Evolutionary conservation across 2,329 filamentous ascomycete genomes (phyloP), one percentile per base, ranked within the genome.

Genomic region (Diaporthe batatas): DNA sequence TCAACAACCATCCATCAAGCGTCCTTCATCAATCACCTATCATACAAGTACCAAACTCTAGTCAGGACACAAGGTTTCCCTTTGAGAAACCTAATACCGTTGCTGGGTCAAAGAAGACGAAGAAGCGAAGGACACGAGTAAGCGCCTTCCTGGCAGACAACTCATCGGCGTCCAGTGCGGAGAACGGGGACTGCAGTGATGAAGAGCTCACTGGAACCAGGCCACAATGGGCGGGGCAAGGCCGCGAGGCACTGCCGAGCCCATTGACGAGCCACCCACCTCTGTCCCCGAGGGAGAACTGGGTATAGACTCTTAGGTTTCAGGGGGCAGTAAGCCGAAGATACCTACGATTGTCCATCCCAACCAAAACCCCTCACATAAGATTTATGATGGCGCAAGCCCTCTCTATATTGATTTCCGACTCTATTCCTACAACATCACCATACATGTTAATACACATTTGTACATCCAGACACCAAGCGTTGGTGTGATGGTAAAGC

Each of bases 251-350:
- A 29, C n/a, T 57, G 53, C 67, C 59, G 16, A 74, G 73, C 42
- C 73, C 73, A 6, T 34, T 74, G 51, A 36, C 58, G n/a, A 74
- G 67, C 21, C 58, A 74, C 16, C 73, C 73, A 10, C 70, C 73
- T 3, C 3, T 72, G 23, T 65, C 69, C 5, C 65, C 64, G 11
- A 69, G 29, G 32, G 59, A 42, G 7, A 47, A 69, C 2, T 74
- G 72, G 72, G 36, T 74, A 18, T 74, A 36, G 11, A 74, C 1
- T 21, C 29, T 6, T 11, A 25, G 3, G 25, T 42, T 10, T 16
- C 29, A 18, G 7, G 14, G 12, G 5, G 18, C 21, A 6, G 2
- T 3, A 25, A 16, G 10, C n/a, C 18, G 29, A 39, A 16, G 29
- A 3, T 18, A 44, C 44, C 44, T 18, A 18, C 44, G 21, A 6